phyloP scores from a whole-genome alignment of 495 filamentous ascomycete species.

The Penicillium bialowiezense region DNA sequence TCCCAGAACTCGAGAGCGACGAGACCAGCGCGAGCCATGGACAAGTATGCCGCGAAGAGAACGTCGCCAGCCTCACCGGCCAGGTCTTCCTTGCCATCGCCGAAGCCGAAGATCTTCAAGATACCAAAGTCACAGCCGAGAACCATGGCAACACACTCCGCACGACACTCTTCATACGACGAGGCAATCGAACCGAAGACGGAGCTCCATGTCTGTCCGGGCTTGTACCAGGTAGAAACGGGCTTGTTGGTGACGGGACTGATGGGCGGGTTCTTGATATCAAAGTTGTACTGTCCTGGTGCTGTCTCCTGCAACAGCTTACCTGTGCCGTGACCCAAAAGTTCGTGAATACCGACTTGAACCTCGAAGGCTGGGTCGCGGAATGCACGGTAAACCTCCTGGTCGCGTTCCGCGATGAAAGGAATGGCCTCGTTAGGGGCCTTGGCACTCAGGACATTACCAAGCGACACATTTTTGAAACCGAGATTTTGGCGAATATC shows the following conservation, averaged over 20 bases:
- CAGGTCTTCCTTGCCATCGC: constrained; percentile 68
- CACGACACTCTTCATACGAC: constrained; percentile 81
- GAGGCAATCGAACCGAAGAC: constrained; percentile 85
- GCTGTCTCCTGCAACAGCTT: constrained; percentile 90
- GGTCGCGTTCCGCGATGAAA: constrained; percentile 73
- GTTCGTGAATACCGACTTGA: constrained; percentile 91
- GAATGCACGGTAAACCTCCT: constrained; percentile 73
- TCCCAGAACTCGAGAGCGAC: constrained; percentile 86
- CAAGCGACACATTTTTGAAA: constrained; percentile 97
- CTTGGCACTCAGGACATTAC: constrained; percentile 88
- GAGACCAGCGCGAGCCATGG: constrained; percentile 89
- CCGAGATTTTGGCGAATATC: constrained; percentile 88
- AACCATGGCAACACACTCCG: constrained; percentile 91
- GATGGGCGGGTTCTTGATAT: constrained; percentile 71
- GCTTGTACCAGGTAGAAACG: constrained; percentile 83
- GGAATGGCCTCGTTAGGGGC: constrained; percentile 85
- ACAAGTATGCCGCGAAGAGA: constrained; percentile 79
- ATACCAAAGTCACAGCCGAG: constrained; percentile 86
- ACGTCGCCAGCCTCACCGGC: constrained; percentile 77
- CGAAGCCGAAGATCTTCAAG: constrained; percentile 88
- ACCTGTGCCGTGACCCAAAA: constrained; percentile 93
- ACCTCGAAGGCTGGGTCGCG: constrained; percentile 89
- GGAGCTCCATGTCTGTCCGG: constrained; percentile 89
- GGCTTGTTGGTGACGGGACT: constrained; percentile 76
- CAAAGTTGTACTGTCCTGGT: constrained; percentile 82